Base-by-base conservation (phyloP, 768 basidiomycete species). In the Mycena latifolia region DNA sequence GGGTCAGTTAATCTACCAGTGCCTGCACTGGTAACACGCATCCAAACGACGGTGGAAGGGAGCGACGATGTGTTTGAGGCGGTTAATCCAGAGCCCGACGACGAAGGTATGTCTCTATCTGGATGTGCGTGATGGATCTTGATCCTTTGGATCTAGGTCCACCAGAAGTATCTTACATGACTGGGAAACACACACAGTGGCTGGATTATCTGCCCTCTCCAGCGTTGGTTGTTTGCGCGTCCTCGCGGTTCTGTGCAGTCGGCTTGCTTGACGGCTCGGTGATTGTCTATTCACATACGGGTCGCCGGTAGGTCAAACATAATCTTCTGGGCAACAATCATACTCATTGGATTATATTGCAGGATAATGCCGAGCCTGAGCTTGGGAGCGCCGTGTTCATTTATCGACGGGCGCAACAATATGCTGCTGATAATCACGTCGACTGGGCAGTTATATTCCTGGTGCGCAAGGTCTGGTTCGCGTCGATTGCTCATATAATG, bases 181-280 rank as follows among this genome's bases (percentile, higher is more conserved):
- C 81, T 72, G 84, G 86, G 35, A 89, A 89, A 78, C 86, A 90
- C 63, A 91, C 89, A 14, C 88, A 92, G 58, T 99, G 96, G 95
- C 77, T 96, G 47, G 96, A 98, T 77, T 99, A 93, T 77, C 72
- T 97, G 10, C 88, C 92, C 1, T 87, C 86, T 2, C 89, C 92
- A 27, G 88, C 88, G n/a, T 75, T 96, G 18, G 80, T 83, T 1
- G 73, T 93, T 52, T 88, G 89, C 6, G 89, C 89, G 0, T 91
- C 94, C 0, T 73, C 76, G 15, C 73, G 72, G 2, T 95, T 93
- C 74, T 90, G 90, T 70, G 96, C 93, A 9, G 92, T 87, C 5
- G 92, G 89, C 0, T 85, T 87, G 79, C 85, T 90, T 67, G 95
- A 98, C 75, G 94, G 93, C 0, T 85, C 84, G 5, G 79, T 99